Evolutionary conservation across 306 rosid genomes (phyloP), one percentile per base, ranked within the genome.

Genomic region (Trifolium pratense): DNA sequence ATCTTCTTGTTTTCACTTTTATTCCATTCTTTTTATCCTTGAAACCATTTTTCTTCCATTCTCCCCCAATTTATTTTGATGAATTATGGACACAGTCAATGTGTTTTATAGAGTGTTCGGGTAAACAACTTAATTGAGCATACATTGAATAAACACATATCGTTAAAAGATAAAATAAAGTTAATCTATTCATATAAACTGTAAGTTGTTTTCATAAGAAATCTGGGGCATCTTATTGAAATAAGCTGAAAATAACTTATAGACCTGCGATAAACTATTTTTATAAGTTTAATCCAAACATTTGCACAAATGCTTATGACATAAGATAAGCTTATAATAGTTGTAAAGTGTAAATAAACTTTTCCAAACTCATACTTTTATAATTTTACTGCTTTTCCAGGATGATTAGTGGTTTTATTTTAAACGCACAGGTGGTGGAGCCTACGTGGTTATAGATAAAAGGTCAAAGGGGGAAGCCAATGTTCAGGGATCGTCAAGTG

Each of bases 401-500:
- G 59, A 70, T 75, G 53, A 45, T 71, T 59, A 75, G 48, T 42
- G 66, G 34, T 74, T 49, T 37, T 72, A 60, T 61, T 69, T 81
- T 81, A 66, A 12, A 37, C 86, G 56, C 20, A 26, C 86, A 93
- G 98, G 97, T 81, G 72, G 89, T 78, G 94, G 96, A 86, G 86
- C 90, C 58, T 93, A 91, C 66, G 97, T 91, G 71, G 94, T 93
- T 83, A 91, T 93, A 76, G 98, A 94, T 75, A 88, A 88, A 80
- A 89, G 97, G 84, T 84, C 84, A 14, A 88, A 83, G 82, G 75
- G 75, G 36, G 90, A 84, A 57, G 70, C 75, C 65, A 84, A 87
- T 77, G 82, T 86, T 80, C 97, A 78, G 60, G 96, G 81, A 17
- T 82, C 94, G 51, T 89, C 97, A 15, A 87, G 91, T 39, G 96